These are phyloP conservation scores for Venustampulla echinocandica DNA, from an alignment of 495 filamentous ascomycete genomes.

Conservation along the genomic window DNA sequence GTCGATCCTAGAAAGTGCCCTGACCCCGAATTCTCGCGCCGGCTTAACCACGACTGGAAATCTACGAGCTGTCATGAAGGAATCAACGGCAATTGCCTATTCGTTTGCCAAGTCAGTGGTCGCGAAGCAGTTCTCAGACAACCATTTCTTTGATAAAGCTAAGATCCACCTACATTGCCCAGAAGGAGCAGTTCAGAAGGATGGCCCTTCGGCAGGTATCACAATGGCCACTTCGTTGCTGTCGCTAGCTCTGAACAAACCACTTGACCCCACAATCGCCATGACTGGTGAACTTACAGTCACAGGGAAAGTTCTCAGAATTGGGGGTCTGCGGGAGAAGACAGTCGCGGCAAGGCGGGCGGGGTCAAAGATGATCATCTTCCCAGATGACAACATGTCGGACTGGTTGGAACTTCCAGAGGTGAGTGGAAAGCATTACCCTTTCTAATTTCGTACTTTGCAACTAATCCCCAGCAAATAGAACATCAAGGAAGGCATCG, in stretches of 20 bases:
- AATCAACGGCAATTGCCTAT: conserved; percentile 89
- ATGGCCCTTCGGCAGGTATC: conserved; percentile 90
- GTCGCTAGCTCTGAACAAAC: conserved; percentile 68
- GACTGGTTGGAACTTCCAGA: conserved; percentile 98
- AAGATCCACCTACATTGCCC: conserved; percentile 94
- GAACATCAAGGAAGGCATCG: conserved; percentile 96
- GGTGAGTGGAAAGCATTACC: conserved; percentile 43
- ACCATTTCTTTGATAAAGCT: conserved; percentile 94
- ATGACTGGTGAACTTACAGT: conserved; percentile 99
- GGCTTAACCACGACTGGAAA: conserved; percentile 88
- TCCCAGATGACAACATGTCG: conserved; percentile 86
- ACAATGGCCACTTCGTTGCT: conserved; percentile 94
- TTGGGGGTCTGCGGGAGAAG: conserved; percentile 95
- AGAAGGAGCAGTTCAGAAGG: conserved; percentile 93
- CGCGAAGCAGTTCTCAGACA: conserved; percentile 74
- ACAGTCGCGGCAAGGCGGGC: conserved; percentile 94
- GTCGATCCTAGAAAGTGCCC: conserved; percentile 79
- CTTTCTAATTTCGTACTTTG: conserved; percentile 8
- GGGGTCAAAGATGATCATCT: conserved; percentile 90
- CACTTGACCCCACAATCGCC: conserved; percentile 77
- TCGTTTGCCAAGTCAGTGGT: conserved; percentile 88
- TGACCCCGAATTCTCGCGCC: conserved; percentile 61
- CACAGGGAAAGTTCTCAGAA: conserved; percentile 92
- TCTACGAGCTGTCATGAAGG: conserved; percentile 95
- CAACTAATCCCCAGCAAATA: conserved; percentile 38